phyloP scores from a whole-genome alignment of 192 early-diverging fungal genomes.

The Phycomyces nitens region DNA sequence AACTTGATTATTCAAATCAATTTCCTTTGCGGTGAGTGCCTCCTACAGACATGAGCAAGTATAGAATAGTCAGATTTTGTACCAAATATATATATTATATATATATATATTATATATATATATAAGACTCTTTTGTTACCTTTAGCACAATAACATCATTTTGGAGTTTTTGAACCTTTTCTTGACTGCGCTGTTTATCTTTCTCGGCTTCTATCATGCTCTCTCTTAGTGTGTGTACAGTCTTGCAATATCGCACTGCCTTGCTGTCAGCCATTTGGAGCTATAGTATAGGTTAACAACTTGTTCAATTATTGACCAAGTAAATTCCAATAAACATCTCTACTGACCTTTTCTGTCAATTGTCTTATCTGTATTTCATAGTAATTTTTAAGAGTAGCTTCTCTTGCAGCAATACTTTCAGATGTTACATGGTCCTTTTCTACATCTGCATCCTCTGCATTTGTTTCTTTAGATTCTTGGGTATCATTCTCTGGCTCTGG shows the following conservation, averaged over 20 bases:
- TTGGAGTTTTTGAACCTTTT: too few relatives aligned
- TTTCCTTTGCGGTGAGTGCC: constrained; percentile 30
- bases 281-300: neutral
- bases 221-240: constrained; percentile 36
- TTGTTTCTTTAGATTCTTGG: neutral
- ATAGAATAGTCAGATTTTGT: neutral
- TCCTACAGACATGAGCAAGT: constrained; percentile 18
- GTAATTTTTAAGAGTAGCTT: constrained; percentile 1
- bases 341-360: constrained; percentile 20
- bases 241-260: constrained; percentile 32
- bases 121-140: too few relatives aligned
- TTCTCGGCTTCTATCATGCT: constrained; percentile 11
- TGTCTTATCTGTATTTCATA: constrained; percentile 19
- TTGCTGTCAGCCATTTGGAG: constrained; percentile 42
- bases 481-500: neutral
- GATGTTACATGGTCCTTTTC: neutral
- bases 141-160: too few relatives aligned
- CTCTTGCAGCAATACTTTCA: constrained; percentile 9
- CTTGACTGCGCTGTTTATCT: neutral
- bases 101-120: neutral
- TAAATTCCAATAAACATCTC: neutral
- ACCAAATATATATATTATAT: neutral
- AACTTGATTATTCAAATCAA: constrained; percentile 39
- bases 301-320: neutral
- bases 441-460: neutral